Conservation (phyloP, 2,329 filamentous ascomycete genomes). For the Venturia aucupariae region DNA sequence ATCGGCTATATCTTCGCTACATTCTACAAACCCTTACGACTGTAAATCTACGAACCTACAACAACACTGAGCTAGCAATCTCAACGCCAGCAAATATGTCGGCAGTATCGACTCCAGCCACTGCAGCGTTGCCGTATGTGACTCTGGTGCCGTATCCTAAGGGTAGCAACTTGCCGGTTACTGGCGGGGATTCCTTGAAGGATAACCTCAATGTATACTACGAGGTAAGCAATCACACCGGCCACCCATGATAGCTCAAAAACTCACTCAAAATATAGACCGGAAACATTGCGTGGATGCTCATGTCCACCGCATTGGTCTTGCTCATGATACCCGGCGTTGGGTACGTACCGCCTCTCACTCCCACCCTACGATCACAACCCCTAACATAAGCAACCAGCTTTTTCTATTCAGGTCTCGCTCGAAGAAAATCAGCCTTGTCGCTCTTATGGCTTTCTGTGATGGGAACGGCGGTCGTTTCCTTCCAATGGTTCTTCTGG, state of each 20-base stretch:
- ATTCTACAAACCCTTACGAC: background rate
- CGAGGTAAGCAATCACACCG: slow-evolving; percentile 44
- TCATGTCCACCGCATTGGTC: slow-evolving; percentile 67
- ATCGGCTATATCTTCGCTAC: too few species aligned
- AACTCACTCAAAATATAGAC: slow-evolving; percentile 38
- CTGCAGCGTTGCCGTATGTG: slow-evolving; percentile 21
- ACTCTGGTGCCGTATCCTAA: slow-evolving; percentile 39
- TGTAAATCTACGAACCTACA: background rate
- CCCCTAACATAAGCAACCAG: slow-evolving; percentile 31
- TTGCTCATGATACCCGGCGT: slow-evolving; percentile 90
- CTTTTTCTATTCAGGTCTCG: slow-evolving; percentile 89
- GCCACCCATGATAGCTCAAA: slow-evolving; percentile 14
- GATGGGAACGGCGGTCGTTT: slow-evolving; percentile 68
- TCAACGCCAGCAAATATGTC: slow-evolving; percentile 1
- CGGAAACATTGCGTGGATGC: slow-evolving; percentile 76
- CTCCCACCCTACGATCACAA: background rate
- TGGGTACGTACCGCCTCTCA: slow-evolving; percentile 39
- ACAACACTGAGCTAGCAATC: background rate
- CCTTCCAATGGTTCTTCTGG: slow-evolving; percentile 96
- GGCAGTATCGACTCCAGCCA: slow-evolving; percentile 2
- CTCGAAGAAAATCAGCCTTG: slow-evolving; percentile 79
- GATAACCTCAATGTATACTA: slow-evolving; percentile 80
- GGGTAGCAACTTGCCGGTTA: slow-evolving; percentile 50
- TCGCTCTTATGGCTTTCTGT: slow-evolving; percentile 79
- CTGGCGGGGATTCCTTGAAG: slow-evolving; percentile 56